Base-by-base conservation (phyloP, 106 monocot species). In the Allium cepa region DNA sequence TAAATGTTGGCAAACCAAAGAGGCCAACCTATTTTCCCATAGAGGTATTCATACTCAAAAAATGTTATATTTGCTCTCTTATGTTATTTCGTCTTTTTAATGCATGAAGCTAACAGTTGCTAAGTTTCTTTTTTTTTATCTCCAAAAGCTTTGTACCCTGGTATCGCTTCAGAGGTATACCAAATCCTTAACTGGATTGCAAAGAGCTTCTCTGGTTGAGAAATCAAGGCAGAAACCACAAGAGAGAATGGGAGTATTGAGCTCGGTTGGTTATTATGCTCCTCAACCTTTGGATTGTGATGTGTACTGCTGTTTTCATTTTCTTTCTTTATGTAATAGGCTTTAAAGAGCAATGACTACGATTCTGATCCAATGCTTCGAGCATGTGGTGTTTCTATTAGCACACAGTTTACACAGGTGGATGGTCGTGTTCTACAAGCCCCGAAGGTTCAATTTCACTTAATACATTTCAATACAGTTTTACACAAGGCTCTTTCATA, bases 191-290 rank as follows among this genome's bases (percentile, higher is more conserved):
- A 82, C 85, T 8, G 85, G 77, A 11, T 63, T 90, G 11, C 99
- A 99, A 17, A 56, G 99, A n/a, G 60, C 99, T 47, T 79, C 92
- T 10, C 90, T 99, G 36, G 99, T 99, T 8, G 99, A 99, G 50
- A 99, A 99, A 59, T 99, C 99, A 8, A 80, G 99, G 65, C 99
- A 99, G 57, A 99, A 93, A 45, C 99, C 99, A 8, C 84, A 81
- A 56, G 99, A 93, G 58, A 87, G 90, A 70, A 99, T 99, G 93
- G 12, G 26, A 17, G 80, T 82, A 13, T 50, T 99, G 17, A 83
- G 17, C 68, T 79, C 81, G 57, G 99, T 99, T 53, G 11, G 73
- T 67, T 5, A 45, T 49, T 36, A 36, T 36, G 0, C 22, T 36
- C 3, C 5, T 36, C 36, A 3, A 36, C 36, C 5, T 36, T 36